Base-by-base conservation (phyloP, 1,284 basidiomycete genomes). In the Schizophyllum amplum region DNA sequence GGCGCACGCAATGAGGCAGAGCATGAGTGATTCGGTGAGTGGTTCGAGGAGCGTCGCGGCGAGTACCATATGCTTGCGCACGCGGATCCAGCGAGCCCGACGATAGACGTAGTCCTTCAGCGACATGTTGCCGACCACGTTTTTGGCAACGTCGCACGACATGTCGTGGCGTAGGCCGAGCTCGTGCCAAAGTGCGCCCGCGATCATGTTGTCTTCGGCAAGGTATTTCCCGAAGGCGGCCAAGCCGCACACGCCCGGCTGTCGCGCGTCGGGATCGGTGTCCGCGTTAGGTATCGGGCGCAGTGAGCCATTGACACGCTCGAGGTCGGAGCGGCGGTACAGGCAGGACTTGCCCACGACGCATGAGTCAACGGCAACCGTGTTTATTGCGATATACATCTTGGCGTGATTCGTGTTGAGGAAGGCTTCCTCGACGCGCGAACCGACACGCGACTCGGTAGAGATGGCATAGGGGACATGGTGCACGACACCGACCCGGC, bases 331-430 rank as follows among this genome's bases (percentile, higher is more conserved):
- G 55, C 92, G 89, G 51, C 92, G 87, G 72, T 95, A 99, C 61
- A 99, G 71, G 71, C 94, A 95, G 57, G 93, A 95, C 73, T 99
- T 99, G 62, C 97, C 97, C 63, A 98, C 90, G 13, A 99, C 93
- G 69, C 97, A 99, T 0, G 93, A 96, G 55, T 98, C 97, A 57
- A 98, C 74, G 4, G 86, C 87, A 52, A 90, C 75, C 0, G 85
- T 78, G 71, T 97, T 97, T 70, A 99, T 93, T 7, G 94, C 94
- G 55, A 98, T 80, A 67, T 99, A 99, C 96, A 99, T 99, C 71
- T 97, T 98, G 15, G 96, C 96, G 67, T 99, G 97, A 55, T 94
- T 98, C 4, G 94, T 96, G 68, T 96, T 97, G 53, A 99, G 75
- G 69, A 98, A 99, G 1, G 92, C 93, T 59, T 93, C 89, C 72